Conservation (phyloP, 441 rosid genomes). For the Euphorbia neoarborescens region DNA sequence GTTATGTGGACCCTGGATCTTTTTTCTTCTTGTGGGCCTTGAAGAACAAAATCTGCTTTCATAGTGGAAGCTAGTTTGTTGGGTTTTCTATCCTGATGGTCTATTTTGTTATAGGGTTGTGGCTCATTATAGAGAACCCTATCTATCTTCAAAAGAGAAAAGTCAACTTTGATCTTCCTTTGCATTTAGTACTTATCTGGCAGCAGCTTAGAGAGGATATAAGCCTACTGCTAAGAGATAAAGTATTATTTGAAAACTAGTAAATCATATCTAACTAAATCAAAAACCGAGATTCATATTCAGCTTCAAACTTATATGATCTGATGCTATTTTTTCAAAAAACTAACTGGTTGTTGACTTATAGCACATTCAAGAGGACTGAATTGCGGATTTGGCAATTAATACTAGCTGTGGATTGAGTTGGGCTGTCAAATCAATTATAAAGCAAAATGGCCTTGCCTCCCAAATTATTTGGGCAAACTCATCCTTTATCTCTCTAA, state of each 20-base stretch:
- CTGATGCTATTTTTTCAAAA: conserved; percentile 1
- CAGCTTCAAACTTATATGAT: background rate
- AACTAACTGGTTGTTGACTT: background rate
- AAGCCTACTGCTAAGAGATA: background rate
- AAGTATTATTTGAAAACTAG: background rate
- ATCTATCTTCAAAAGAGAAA: background rate
- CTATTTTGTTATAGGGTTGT: background rate
- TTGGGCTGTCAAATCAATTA: background rate
- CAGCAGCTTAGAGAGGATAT: background rate
- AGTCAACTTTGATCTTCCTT: background rate
- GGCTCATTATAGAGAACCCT: background rate
- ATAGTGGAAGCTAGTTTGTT: background rate
- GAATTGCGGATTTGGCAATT: background rate
- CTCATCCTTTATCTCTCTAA: background rate
- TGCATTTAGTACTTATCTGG: conserved; percentile 3
- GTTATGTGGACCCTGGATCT: background rate
- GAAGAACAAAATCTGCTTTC: background rate
- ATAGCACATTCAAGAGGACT: background rate
- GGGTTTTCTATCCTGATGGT: background rate
- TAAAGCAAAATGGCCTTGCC: background rate
- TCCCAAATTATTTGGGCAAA: background rate
- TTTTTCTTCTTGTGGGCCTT: too few species aligned
- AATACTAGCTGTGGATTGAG: background rate
- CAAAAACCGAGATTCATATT: background rate
- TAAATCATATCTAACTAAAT: conserved; percentile 1